Evolutionary conservation across 2,329 filamentous ascomycete genomes (phyloP).

Genomic region (Claviceps monticola): DNA sequence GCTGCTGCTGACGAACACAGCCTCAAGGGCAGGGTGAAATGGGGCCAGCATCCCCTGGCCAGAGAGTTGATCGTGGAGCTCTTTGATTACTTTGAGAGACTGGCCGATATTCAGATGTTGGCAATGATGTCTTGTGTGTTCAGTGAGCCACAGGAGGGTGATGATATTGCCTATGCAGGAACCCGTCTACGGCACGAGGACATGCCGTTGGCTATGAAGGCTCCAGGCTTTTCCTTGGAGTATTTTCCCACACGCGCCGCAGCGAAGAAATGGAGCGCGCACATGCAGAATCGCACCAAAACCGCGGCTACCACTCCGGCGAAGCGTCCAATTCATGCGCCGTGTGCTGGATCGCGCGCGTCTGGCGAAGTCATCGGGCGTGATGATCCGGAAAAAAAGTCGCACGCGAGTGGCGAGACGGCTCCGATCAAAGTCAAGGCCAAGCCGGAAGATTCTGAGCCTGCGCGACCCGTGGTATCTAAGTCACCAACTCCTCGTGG

Average conservation of each 20-base stretch:
- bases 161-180: conserved; percentile 43
- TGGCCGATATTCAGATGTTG: conserved; percentile 54
- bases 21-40: conserved; percentile 49
- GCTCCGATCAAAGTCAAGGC: conserved; percentile 38
- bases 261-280: conserved; percentile 42
- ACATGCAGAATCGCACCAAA: conserved; percentile 36
- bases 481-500: conserved; percentile 44
- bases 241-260: conserved; percentile 48
- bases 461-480: conserved; percentile 39
- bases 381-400: conserved; percentile 40
- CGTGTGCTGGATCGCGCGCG: conserved; percentile 40
- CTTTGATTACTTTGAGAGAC: conserved; percentile 49
- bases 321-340: conserved; percentile 39
- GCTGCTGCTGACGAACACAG: conserved; percentile 9
- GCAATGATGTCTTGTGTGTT: conserved; percentile 61
- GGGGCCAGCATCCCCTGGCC: conserved; percentile 52
- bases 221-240: conserved; percentile 50
- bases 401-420: conserved; percentile 49
- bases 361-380: conserved; percentile 40
- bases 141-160: conserved; percentile 42
- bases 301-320: conserved; percentile 44
- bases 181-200: conserved; percentile 43
- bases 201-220: conserved; percentile 50
- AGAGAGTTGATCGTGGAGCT: conserved; percentile 45
- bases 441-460: conserved; percentile 30